Base-by-base conservation (phyloP, 768 basidiomycete genomes). In the Austroboletus eburneus region DNA sequence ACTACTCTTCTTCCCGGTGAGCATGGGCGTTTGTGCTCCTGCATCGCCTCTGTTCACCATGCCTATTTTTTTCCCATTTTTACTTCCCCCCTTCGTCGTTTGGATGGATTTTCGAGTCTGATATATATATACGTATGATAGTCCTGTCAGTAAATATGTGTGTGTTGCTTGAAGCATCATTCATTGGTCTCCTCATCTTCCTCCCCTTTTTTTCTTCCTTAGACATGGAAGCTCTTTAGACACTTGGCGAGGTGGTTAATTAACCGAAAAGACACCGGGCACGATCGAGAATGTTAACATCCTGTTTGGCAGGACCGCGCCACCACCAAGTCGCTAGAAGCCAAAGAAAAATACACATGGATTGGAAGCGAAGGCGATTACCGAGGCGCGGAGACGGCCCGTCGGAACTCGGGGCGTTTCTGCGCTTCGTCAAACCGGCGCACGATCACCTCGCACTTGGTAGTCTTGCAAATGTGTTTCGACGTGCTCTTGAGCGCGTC, bases 341-440 rank as follows among this genome's bases (percentile, higher is more conserved):
- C 13, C 30, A 32, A 14, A 13, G 13, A 32, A 13, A 32, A 4
- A 20, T 18, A 20, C 20, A 12, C 27, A 12, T 27, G n/a, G 3
- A n/a, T n/a, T n/a, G 30, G 32, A 43, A 49, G 47, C 47, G 50
- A 45, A 39, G 21, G 46, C 40, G 43, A 8, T 34, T 35, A 35
- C n/a, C 34, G 24, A 22, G 52, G 71, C 6, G 77, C 75, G 22
- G 79, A 72, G 46, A 81, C 75, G 12, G 78, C 68, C 49, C 78
- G 79, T 35, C 75, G 74, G 54, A 66, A 59, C 21, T 75, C 71
- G 9, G 72, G 69, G 42, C 78, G 78, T 64, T 90, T 93, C 58
- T 83, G 83, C 10, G 83, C 83, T 55, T 98, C 93, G 65, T 99
- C 94, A 57, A 98, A 99, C 52, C 83, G 76, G 33, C 92, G 78